phyloP scores from a whole-genome alignment of 1,139 yeast species.

The Sugiyamaella neomexicana region DNA sequence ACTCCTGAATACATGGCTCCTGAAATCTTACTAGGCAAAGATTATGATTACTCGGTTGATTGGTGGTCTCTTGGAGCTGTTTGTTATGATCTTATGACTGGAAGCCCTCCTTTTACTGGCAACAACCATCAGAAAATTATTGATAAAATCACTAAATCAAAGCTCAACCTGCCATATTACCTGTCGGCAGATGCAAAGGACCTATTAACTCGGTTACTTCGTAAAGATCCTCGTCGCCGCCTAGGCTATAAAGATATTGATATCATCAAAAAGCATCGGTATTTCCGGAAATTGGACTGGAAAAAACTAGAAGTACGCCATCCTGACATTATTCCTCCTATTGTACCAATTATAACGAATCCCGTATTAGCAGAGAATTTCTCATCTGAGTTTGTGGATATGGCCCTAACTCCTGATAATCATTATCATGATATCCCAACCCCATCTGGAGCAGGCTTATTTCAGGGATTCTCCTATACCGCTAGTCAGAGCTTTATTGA shows the following conservation, averaged over 20 bases:
- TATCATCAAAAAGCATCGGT: constrained; percentile 65
- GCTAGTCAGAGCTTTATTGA: constrained; percentile 39
- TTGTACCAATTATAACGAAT: constrained; percentile 80
- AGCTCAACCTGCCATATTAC: constrained; percentile 75
- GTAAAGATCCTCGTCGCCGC: constrained; percentile 73
- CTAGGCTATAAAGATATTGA: constrained; percentile 69
- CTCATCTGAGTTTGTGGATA: constrained; percentile 82
- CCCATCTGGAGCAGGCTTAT: constrained; percentile 25
- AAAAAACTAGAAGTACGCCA: constrained; percentile 53
- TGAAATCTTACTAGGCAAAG: constrained; percentile 79
- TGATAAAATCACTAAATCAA: constrained; percentile 74
- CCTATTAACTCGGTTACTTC: constrained; percentile 66
- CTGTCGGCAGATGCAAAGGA: constrained; percentile 85
- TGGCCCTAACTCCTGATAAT: constrained; percentile 47
- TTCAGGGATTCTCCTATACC: constrained; percentile 40
- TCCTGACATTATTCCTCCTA: constrained; percentile 63
- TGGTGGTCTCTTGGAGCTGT: constrained; percentile 98
- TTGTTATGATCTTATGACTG: constrained; percentile 81
- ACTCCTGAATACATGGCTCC: constrained; percentile 98
- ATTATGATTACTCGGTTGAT: constrained; percentile 86
- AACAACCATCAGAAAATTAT: constrained; percentile 77
- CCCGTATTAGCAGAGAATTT: constrained; percentile 90
- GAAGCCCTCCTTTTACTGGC: constrained; percentile 94
- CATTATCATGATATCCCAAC: constrained; percentile 23
- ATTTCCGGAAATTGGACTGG: constrained; percentile 83